Conservation (phyloP, 2,329 filamentous ascomycete genomes). For the Cadophora gregata region DNA sequence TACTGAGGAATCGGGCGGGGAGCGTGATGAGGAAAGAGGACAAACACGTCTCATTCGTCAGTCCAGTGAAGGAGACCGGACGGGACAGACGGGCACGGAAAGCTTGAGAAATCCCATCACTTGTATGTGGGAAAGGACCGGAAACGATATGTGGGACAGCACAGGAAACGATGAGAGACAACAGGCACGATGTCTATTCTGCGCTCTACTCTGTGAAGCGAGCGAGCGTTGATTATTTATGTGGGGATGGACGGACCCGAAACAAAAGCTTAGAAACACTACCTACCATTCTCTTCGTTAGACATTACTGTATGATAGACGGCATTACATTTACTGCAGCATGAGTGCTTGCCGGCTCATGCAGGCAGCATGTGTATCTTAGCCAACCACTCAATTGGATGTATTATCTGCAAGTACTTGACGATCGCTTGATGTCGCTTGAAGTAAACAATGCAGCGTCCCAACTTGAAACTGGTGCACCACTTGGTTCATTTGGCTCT, state of each 20-base stretch:
- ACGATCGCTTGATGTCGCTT: not conserved
- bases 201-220: conserved; percentile 23
- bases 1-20: conserved; percentile 36
- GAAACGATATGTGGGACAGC: not conserved
- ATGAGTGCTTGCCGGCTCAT: not conserved
- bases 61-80: conserved; percentile 41
- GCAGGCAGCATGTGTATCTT: not conserved
- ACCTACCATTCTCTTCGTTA: conserved; percentile 30
- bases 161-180: not conserved
- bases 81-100: conserved; percentile 34
- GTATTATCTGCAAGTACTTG: not conserved
- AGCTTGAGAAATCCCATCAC: conserved; percentile 5
- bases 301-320: conserved; percentile 41
- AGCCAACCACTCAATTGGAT: not conserved
- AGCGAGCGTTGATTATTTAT: conserved; percentile 16
- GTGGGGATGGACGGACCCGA: not conserved
- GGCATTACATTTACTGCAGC: conserved; percentile 28
- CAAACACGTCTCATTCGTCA: conserved; percentile 47
- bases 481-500: too few relatives aligned
- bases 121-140: not conserved
- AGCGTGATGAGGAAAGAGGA: conserved; percentile 42
- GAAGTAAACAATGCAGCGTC: not conserved
- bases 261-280: conserved; percentile 34
- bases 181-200: conserved; percentile 16
- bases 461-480: too few relatives aligned